Evolutionary conservation across 2,329 filamentous ascomycete species (phyloP), one percentile per base, ranked within the genome.

Genomic region (Colletotrichum zoysiae): DNA sequence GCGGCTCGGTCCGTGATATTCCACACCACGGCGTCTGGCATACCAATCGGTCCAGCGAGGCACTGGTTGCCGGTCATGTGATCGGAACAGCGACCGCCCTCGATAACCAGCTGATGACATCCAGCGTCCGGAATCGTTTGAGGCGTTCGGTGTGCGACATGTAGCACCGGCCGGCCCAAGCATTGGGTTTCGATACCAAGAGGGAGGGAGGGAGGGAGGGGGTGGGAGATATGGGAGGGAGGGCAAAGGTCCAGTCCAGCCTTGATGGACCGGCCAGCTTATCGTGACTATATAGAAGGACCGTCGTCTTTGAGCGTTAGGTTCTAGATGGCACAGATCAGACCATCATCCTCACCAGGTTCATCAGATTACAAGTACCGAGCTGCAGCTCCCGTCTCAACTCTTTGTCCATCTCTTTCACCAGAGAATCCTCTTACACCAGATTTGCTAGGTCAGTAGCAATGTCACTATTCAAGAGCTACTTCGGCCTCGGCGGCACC

Each of bases 401-500:
- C 5, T 33, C 3, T 5, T 26, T 61, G 33, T n/a, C 20, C n/a
- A 4, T n/a, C 26, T 12, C 18, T n/a, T 12, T 38, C 7, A 23
- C 26, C 26, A n/a, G 20, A 6, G 48, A 53, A 35, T 38, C 53
- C 42, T 59, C 33, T 46, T 44, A 38, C 38, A 64, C 18, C 11
- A 69, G 60, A 2, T 11, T 46, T 58, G 23, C 23, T 18, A 42
- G 23, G 44, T 16, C 18, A 38, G 23, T 44, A 64, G 59, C 59
- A 62, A 62, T 62, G 59, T 62, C 59, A n/a, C 30, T 55, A 42
- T 74, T 81, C 53, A 81, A 79, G 72, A 79, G 74, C 73, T 84
- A 82, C 73, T 79, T 86, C 66, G 81, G 82, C 64, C 75, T 83
- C 20, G 48, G 69, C 58, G 35, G 53, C 68, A 30, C 46, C n/a